Evolutionary conservation across 768 basidiomycete genomes (phyloP).

Genomic region (Mycena epipterygia): DNA sequence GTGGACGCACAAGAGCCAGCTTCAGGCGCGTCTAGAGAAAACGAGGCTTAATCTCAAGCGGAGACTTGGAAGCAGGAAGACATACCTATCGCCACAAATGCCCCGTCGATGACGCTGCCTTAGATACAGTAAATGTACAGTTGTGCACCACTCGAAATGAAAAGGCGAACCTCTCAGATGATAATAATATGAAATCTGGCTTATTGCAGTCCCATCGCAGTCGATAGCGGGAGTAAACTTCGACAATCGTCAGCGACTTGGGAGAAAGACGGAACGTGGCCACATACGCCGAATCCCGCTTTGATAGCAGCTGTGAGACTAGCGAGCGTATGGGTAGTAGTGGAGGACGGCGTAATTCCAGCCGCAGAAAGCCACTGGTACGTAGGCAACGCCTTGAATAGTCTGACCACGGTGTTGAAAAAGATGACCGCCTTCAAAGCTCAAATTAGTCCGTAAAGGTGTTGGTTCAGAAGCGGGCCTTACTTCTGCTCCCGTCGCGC

Average conservation of each 20-base stretch:
- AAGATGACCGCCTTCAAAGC: constrained; percentile 71
- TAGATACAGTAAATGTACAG: constrained; percentile 76
- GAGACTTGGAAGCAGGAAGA: background rate
- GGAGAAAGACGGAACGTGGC: background rate
- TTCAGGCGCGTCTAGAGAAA: constrained; percentile 60
- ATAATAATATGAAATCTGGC: constrained; percentile 36
- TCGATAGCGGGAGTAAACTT: constrained; percentile 53
- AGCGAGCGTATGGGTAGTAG: constrained; percentile 69
- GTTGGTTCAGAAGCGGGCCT: background rate
- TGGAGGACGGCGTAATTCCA: constrained; percentile 81
- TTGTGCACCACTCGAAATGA: constrained; percentile 49
- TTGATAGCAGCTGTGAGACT: constrained; percentile 68
- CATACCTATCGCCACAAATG: constrained; percentile 71
- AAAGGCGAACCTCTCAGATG: constrained; percentile 19
- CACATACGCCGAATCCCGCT: constrained; percentile 63
- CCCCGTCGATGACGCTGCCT: constrained; percentile 78
- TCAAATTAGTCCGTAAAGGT: background rate
- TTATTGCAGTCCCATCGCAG: constrained; percentile 53
- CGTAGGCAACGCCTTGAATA: constrained; percentile 80
- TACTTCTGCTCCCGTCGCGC: constrained; percentile 72
- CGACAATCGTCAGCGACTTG: constrained; percentile 16
- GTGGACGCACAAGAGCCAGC: constrained; percentile 65
- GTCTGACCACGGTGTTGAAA: constrained; percentile 62
- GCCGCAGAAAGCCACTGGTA: constrained; percentile 77
- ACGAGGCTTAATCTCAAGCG: background rate